Evolutionary conservation across 164 flowering plant species (phyloP), one percentile per base, ranked within the genome.

Genomic region (Saururus chinensis): DNA sequence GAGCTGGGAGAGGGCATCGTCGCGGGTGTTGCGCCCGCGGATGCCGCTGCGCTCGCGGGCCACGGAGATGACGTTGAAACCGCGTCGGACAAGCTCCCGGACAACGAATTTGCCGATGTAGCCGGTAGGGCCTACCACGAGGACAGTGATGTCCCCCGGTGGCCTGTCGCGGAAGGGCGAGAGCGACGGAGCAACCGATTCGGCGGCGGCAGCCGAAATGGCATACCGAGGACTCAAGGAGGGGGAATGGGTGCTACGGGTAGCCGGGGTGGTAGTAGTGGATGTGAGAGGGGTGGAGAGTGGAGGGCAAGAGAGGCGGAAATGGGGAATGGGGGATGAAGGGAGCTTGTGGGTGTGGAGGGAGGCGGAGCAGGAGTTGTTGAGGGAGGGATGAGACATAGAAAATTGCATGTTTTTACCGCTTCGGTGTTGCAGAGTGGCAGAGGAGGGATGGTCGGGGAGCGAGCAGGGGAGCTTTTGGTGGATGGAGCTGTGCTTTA

Each of bases 91-190:
- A 59, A 92, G 62, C 74, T 87, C 96, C 53, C 76, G 81, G 16
- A 80, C 95, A 2, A 86, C 96, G 70, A 86, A 92, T 59, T 81
- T 89, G 7, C 98, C 98, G 59, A 89, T 89, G 62, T 92, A 92
- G 66, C 96, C 98, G 70, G 98, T 88, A 52, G 96, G 82, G 51
- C 98, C 98, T 69, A 87, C 98, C 20, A 91, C 92, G 65, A 88
- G 64, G 61, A 91, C 76, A 64, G 84, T 91, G 56, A 87, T 74
- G 40, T 88, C 88, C 66, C 80, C 74, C 4, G 96, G 86, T 56
- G 60, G 74, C 68, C 80, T 85, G 77, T 42, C 62, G 57, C 89
- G 80, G 76, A 85, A 88, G 25, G 89, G 76, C 60, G 73, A 20
- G 7, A 53, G 23, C 62, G 69, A 9, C 37, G 73, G 20, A 1